Evolutionary conservation across 179 eudicot genomes (phyloP).

Genomic region (Beta lomatogona): DNA sequence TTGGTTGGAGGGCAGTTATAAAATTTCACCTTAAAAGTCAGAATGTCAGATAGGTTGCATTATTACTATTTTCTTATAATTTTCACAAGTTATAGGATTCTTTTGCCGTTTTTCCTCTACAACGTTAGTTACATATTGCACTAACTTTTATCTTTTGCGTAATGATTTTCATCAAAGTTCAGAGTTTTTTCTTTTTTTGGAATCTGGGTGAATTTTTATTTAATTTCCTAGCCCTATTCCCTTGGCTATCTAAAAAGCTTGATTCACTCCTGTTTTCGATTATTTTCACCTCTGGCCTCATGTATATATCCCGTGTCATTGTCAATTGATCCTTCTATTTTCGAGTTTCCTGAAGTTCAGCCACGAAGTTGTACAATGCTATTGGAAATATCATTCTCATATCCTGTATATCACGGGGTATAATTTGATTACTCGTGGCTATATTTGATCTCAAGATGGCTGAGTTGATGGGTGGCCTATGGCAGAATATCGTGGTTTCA

Average conservation of each 20-base stretch:
- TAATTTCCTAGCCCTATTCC: not conserved
- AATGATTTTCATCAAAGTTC: not conserved
- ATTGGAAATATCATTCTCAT: not conserved
- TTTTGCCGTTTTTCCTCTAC: not conserved
- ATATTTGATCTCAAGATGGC: not conserved
- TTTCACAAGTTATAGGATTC: not conserved
- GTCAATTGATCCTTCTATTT: not conserved
- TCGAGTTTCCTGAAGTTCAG: not conserved
- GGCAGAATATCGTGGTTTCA: constrained; percentile 15
- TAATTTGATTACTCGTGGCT: not conserved
- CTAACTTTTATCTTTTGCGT: not conserved
- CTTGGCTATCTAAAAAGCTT: not conserved
- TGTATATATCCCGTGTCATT: not conserved
- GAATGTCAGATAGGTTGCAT: not conserved
- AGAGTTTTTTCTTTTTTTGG: too few relatives aligned
- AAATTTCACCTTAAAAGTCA: not conserved
- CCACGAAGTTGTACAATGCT: constrained; percentile 3
- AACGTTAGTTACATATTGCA: not conserved
- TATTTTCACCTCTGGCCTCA: not conserved
- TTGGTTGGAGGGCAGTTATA: not conserved
- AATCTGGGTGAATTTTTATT: not conserved
- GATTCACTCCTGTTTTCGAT: not conserved
- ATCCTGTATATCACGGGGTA: not conserved
- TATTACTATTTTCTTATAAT: not conserved
- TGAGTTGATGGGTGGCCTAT: constrained; percentile 13